phyloP scores from a whole-genome alignment of 768 basidiomycete species.

The Tylopilus vinaceipallidus region DNA sequence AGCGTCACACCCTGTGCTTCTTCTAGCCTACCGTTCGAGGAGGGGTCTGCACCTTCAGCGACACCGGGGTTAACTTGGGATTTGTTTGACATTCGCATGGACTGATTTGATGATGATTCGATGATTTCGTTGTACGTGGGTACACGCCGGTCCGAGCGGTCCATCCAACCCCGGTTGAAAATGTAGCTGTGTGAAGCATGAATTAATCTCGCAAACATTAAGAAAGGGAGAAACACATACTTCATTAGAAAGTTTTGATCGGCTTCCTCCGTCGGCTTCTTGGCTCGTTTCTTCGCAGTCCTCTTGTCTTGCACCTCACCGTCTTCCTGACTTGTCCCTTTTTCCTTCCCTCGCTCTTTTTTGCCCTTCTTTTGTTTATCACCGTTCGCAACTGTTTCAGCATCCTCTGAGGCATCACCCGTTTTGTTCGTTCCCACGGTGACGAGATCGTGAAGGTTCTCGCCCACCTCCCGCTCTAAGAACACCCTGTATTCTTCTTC shows the following conservation, averaged over 20 bases:
- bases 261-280: constrained; percentile 51
- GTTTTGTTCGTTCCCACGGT: constrained; percentile 39
- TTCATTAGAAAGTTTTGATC: constrained; percentile 90
- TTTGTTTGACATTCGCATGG: constrained; percentile 20
- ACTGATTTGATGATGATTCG: constrained; percentile 31
- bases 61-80: constrained; percentile 15
- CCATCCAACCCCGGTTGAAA: constrained; percentile 96
- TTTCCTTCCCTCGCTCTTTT: constrained; percentile 33
- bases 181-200: constrained; percentile 67
- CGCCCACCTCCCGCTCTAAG: constrained; percentile 78
- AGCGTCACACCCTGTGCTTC: constrained; percentile 33
- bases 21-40: constrained; percentile 20
- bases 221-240: constrained; percentile 44
- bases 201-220: background rate
- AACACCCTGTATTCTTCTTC: constrained; percentile 86
- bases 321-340: constrained; percentile 25
- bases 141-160: constrained; percentile 64
- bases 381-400: constrained; percentile 28
- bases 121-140: constrained; percentile 88
- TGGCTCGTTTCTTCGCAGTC: constrained; percentile 12
- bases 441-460: constrained; percentile 67
- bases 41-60: constrained; percentile 10
- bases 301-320: constrained; percentile 21
- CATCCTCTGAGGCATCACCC: constrained; percentile 21
- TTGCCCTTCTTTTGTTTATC: constrained; percentile 30